Evolutionary conservation across 306 rosid species (phyloP), one percentile per base, ranked within the genome.

Genomic region (Castanopsis chinensis): DNA sequence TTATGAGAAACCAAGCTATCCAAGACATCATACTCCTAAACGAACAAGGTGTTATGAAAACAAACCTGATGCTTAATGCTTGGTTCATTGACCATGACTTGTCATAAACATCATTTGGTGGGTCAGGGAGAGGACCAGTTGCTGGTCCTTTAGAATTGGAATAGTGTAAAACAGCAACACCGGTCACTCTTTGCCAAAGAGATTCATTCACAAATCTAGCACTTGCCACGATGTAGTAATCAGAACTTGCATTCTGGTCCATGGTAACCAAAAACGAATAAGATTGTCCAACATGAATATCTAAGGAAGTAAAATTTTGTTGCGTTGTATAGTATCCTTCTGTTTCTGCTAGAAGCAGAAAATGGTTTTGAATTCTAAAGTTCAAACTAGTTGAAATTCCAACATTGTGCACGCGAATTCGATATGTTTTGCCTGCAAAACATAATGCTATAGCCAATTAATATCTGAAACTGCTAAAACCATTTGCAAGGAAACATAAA

Each of bases 191-290:
- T 65, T 94, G 84, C 99, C 97, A 94, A 80, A 90, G 72, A 5
- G 99, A 88, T 78, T 75, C 93, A 77, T 94, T 94, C 80, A 94
- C 99, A 76, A 94, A 92, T 88, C 97, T 81, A 15, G 99, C 92
- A 81, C 99, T 92, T 25, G 99, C 99, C 27, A 92, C 97, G 17
- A 92, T 85, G 81, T 92, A 94, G 88, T 92, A 94, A 79, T 92
- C 99, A 35, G 92, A 82, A 80, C 97, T 92, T 49, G 97, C 99
- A 80, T 94, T 91, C 79, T 94, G 99, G 80, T 92, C 95, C 82
- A 86, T 88, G 69, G 91, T 80, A 52, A 94, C 82, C 77, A 94
- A 82, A 83, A 94, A 94, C 58, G 95, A 86, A 80, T 87, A 91
- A 35, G 99, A 94, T 73, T 94, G 97, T 70, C 99, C 97, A 65